Conservation (phyloP, 208 protist species). For the Kentomonas sorsogonicus region DNA sequence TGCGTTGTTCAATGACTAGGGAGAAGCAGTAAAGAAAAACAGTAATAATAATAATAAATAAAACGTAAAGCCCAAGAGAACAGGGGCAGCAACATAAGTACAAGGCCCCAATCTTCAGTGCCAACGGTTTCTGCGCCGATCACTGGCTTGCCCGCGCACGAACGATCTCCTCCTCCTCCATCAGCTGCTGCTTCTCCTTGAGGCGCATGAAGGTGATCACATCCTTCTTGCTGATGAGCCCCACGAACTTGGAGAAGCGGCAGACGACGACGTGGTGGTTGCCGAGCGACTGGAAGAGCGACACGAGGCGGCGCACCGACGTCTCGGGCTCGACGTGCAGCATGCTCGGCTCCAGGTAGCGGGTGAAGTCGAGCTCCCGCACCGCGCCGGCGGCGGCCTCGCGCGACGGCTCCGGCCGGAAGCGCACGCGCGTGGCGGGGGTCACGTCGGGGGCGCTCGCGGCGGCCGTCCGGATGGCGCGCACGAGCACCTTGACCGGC, state of each 20-base stretch:
- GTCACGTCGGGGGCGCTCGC: conserved; percentile 38
- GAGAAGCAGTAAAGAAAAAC: too few species aligned
- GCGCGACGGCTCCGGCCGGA: conserved; percentile 25
- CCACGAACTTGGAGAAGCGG: conserved; percentile 54
- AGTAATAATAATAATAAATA: too few species aligned
- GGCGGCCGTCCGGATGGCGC: conserved; percentile 46
- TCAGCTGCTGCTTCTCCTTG: conserved; percentile 51
- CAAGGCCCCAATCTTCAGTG: too few species aligned
- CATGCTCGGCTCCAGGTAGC: conserved; percentile 47
- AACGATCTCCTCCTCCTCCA: conserved; percentile 46
- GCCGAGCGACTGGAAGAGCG: conserved; percentile 73
- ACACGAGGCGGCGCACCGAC: conserved; percentile 60
- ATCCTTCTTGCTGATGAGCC: conserved; percentile 76
- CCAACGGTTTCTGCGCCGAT: too few species aligned
- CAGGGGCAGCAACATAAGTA: too few species aligned
- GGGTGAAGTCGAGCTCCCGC: conserved; percentile 51
- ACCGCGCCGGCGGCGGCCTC: conserved; percentile 19
- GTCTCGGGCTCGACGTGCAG: conserved; percentile 69
- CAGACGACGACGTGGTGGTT: conserved; percentile 63
- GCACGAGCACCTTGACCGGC: conserved; percentile 47
- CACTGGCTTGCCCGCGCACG: too few species aligned
- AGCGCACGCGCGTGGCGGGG: conserved; percentile 36
- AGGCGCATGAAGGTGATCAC: conserved; percentile 70
- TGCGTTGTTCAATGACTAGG: too few species aligned
- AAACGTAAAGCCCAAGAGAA: too few species aligned